These are phyloP conservation scores for Suaeda aralocaspica DNA, from an alignment of 148 eudicot genomes.

Conservation along the genomic window DNA sequence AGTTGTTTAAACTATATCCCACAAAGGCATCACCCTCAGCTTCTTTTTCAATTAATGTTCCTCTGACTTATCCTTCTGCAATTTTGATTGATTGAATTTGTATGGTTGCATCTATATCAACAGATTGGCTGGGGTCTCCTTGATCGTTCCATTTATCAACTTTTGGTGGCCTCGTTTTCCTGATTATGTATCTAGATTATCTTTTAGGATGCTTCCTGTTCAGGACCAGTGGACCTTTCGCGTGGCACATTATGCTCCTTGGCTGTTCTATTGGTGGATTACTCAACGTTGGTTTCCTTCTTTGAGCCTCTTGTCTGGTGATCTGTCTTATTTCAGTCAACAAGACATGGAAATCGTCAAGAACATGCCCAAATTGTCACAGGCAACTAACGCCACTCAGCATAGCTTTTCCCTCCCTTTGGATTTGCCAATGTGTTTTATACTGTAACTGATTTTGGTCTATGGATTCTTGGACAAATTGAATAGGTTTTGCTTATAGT, in stretches of 20 bases:
- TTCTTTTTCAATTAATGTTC: background rate
- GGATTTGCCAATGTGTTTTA: background rate
- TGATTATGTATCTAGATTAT: constrained; percentile 31
- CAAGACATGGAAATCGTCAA: constrained; percentile 49
- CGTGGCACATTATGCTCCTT: constrained; percentile 64
- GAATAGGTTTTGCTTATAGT: background rate
- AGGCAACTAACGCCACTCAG: constrained; percentile 43
- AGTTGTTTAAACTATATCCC: constrained; percentile 74
- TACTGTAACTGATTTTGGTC: no score
- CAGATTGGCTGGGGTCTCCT: constrained; percentile 71
- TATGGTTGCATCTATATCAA: constrained; percentile 8
- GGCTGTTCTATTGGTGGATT: constrained; percentile 70
- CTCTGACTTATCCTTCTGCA: background rate
- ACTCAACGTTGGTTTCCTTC: constrained; percentile 68
- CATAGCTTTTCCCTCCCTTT: background rate
- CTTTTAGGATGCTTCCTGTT: constrained; percentile 30
- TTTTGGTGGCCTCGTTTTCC: constrained; percentile 81
- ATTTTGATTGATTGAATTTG: background rate
- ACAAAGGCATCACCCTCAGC: constrained; percentile 43
- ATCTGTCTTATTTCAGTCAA: constrained; percentile 26
- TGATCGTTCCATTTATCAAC: constrained; percentile 63
- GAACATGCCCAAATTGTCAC: constrained; percentile 32
- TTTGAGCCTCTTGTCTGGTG: constrained; percentile 31
- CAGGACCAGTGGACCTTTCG: constrained; percentile 54
- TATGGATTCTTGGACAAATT: no score